Evolutionary conservation across 208 protist genomes (phyloP), one percentile per base, ranked within the genome.

Genomic region (Trypanosoma avium): DNA sequence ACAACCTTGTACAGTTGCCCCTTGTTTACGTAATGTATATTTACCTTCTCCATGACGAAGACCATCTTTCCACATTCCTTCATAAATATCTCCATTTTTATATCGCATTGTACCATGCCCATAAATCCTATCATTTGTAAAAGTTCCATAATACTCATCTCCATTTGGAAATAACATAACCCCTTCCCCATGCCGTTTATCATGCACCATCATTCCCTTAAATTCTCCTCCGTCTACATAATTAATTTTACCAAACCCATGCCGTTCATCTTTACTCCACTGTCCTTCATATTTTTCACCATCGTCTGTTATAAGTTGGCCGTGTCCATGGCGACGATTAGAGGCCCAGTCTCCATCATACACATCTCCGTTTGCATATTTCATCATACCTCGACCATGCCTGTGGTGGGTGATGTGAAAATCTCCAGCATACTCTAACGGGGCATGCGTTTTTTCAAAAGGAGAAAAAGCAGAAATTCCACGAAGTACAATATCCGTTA

Each of bases 61-160:
- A n/a, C 84, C 85, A 61, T 90, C 81, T 21, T 76, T 78, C 83
- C 91, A 97, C 61, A 81, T 64, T 40, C 81, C 81, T 46, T 81
- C 70, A 60, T 88, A 88, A 3, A 76, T 43, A 49, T 81, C 68
- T 21, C 77, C 74, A 52, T 85, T 81, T 27, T 61, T 68, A 48
- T 76, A 79, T 8, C 65, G 61, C 71, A 82, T 72, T 27, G 61
- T 72, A 1, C 75, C 79, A 3, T 81, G 55, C 12, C 93, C 93
- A 4, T 84, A 40, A 17, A 95, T 82, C 4, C 61, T 69, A 67
- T 97, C 80, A 6, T 71, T 46, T 5, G 22, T 38, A 48, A 92
- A 97, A 50, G 70, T 67, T 13, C 93, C 93, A 32, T 86, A 81
- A 59, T 93, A 96, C 64, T 92, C 85, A 58, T 97, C 90, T 8